Percentiles rank a stretch among this genome's conserved stretches.
These are phyloP conservation scores for Macadamia tetraphylla DNA, from an alignment of 164 flowering plant species.

Conservation along the genomic window DNA sequence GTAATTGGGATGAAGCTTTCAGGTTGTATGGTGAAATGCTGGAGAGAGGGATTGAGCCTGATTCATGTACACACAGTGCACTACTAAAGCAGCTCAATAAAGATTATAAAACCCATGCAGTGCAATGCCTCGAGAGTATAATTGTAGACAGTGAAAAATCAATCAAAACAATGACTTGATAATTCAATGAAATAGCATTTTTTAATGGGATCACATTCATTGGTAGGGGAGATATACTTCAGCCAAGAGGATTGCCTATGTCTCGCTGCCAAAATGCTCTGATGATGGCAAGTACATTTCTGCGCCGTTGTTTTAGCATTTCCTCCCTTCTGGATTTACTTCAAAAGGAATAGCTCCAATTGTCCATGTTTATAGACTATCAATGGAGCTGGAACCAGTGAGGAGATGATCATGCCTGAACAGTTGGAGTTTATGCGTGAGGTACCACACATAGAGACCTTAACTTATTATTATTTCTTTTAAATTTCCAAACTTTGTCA, in stretches of 20 bases:
- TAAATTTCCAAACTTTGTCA: too few species aligned
- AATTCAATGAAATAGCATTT: background rate
- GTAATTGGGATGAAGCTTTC: slow-evolving; percentile 51
- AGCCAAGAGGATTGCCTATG: background rate
- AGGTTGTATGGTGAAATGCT: slow-evolving; percentile 59
- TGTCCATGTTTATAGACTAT: too few species aligned
- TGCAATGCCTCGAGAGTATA: slow-evolving; percentile 31
- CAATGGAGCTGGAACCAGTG: too few species aligned
- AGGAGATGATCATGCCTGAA: too few species aligned
- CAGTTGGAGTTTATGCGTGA: too few species aligned
- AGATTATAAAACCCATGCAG: slow-evolving; percentile 30
- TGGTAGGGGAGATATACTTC: background rate
- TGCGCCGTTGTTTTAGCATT: background rate
- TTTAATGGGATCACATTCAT: background rate
- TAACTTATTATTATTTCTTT: too few species aligned
- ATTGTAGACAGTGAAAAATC: slow-evolving; percentile 13
- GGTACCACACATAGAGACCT: too few species aligned
- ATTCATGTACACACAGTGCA: slow-evolving; percentile 45
- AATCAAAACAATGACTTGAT: background rate
- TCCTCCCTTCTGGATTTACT: too few species aligned
- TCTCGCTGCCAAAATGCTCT: background rate
- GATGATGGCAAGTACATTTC: background rate
- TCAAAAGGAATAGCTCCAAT: too few species aligned
- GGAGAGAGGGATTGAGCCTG: slow-evolving; percentile 51
- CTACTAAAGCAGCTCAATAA: slow-evolving; percentile 39